Evolutionary conservation across 2,329 filamentous ascomycete genomes (phyloP), one percentile per base, ranked within the genome.

Genomic region (Penicillium psychrosexuale): DNA sequence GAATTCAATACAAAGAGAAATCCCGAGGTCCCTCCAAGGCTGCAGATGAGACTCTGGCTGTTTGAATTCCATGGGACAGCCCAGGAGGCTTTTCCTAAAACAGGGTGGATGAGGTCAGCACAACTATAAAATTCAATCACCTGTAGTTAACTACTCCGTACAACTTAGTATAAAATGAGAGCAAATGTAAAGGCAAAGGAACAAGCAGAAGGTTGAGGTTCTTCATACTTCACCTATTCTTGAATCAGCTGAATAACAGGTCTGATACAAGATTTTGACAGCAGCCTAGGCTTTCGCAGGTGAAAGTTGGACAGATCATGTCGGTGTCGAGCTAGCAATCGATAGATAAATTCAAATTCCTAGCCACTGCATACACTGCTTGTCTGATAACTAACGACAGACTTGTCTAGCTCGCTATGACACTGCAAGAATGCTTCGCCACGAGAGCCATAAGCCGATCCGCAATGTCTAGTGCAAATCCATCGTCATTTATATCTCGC

Each of bases 91-190:
- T 50, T 34, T 19, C 47, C 37, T n/a, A 17, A 43, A 50, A 43
- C 11, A 37, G 47, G 24, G 34, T 12, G n/a, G 47, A 50, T 50
- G 47, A 50, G 47, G 47, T 50, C 47, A 50, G 47, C 47, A 49
- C 17, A 33, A 24, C 27, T 49, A 49, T 49, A 22, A 48, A 30
- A 22, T 45, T 22, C 42, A 24, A 24, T 24, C 5, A 1, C 22
- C 22, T 24, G 22, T 24, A 22, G 19, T 22, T 22, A 24, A 24
- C 22, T 24, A 5, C 22, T 24, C 22, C 22, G 22, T 24, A 24
- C 22, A 24, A 24, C 22, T 24, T 5, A 42, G 22, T 15, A 40
- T 15, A 40, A n/a, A 24, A 15, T 8, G 13, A 30, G n/a, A 40
- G 13, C 5, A 17, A 28, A 28, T 1, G 22, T 1, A 27, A 43